Conservation (phyloP, 2,329 filamentous ascomycete genomes). For the Magnaporthiopsis rhizophila region DNA sequence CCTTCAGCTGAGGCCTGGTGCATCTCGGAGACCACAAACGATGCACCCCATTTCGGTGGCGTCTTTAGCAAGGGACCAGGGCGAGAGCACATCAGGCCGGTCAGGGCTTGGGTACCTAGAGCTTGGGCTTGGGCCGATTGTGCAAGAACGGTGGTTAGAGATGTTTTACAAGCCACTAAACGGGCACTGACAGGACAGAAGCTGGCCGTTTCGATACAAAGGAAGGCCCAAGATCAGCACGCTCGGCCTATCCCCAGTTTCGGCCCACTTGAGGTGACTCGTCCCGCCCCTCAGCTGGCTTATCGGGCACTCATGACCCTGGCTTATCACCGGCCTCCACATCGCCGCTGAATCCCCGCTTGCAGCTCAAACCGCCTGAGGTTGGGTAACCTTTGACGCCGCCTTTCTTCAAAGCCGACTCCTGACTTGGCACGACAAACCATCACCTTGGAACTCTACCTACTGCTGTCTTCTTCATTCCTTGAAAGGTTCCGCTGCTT, state of each 20-base stretch:
- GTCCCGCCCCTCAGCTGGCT: background rate
- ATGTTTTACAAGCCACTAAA: too few species aligned
- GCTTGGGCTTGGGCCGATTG: too few species aligned
- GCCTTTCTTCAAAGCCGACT: background rate
- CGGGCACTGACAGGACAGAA: too few species aligned
- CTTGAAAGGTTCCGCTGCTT: background rate
- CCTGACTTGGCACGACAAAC: background rate
- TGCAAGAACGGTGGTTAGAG: too few species aligned
- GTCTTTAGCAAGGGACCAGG: too few species aligned
- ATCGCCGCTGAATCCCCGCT: background rate
- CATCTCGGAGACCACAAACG: too few species aligned
- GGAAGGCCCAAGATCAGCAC: background rate
- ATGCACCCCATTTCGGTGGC: too few species aligned
- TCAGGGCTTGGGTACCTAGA: too few species aligned
- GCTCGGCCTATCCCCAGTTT: background rate
- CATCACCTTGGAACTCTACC: background rate
- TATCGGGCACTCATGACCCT: slow-evolving; percentile 1
- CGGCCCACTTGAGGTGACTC: background rate
- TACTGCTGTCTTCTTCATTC: background rate
- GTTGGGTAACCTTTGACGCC: background rate
- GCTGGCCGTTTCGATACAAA: too few species aligned
- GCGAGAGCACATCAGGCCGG: too few species aligned
- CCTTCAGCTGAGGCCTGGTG: too few species aligned
- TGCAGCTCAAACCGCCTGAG: background rate
- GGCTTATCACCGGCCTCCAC: slow-evolving; percentile 4